Conservation (phyloP, 306 rosid genomes). For the Cucumis sativus region DNA sequence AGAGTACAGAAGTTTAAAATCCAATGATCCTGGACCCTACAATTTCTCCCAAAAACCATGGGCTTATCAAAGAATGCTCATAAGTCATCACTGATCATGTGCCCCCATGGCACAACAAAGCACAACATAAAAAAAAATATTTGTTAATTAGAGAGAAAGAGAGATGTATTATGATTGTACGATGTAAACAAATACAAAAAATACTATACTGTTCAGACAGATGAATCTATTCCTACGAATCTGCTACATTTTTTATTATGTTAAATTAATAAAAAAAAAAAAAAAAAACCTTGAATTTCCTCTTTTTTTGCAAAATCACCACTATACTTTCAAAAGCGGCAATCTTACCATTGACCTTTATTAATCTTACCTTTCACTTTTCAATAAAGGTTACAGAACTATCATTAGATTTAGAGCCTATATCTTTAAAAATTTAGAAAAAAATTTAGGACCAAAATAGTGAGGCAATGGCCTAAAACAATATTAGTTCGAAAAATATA, state of each 20-base stretch:
- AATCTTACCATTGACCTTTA: no score
- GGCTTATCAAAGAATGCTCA: background rate
- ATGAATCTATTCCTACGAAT: background rate
- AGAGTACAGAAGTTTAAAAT: background rate
- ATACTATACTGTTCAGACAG: background rate
- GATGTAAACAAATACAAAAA: background rate
- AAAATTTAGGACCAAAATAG: no score
- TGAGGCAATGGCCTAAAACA: no score
- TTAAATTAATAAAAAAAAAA: no score
- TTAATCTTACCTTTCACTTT: no score
- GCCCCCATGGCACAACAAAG: conserved; percentile 1
- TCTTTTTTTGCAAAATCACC: no score
- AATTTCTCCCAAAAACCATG: background rate
- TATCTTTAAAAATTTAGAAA: no score
- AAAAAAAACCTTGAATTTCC: no score
- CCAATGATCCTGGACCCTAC: background rate
- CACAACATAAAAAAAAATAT: background rate
- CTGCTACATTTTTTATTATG: background rate
- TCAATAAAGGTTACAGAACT: no score
- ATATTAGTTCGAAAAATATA: no score
- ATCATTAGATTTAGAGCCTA: no score
- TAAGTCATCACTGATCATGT: background rate
- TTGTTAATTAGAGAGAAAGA: background rate
- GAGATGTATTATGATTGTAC: background rate
- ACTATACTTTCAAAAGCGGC: no score